Base-by-base conservation (phyloP, 164 flowering plant genomes). In the Dillenia turbinata region DNA sequence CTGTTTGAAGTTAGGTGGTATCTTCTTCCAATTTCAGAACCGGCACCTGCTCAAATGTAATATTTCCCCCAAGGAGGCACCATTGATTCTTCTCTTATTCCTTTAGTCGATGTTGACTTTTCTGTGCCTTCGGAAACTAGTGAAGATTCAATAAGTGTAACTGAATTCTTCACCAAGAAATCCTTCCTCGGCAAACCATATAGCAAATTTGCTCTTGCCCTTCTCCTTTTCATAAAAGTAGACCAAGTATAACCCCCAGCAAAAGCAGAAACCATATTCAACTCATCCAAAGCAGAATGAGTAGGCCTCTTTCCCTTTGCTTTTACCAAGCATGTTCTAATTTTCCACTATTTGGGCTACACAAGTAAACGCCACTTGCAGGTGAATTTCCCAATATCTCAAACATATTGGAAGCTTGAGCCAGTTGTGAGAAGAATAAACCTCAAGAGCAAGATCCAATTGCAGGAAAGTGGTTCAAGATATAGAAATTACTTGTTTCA, bases 11-110 rank as follows among this genome's bases (percentile, higher is more conserved):
- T 56, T 57, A 65, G 57, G 33, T 60, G 56, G 12, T 9, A 24
- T 47, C 9, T 60, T 54, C 52, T 61, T 26, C 8, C 26, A 43
- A 43, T 9, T 22, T 69, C 65, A 54, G 53, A n/a, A 46, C 43
- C 66, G 33, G n/a, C 9, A 75, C 75, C n/a, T 22, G 54, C 1
- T 57, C 12, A 62, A 59, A 48, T 10, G 19, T 60, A 12, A 61
- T 44, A 55, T 72, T 69, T 55, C 82, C 79, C 79, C 82, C 77
- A 78, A 47, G 83, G 72, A 50, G 79, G 74, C 56, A 68, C 55
- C 57, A 19, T 63, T 14, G 46, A 17, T 47, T 68, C 74, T 47
- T 71, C 73, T 4, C 62, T 71, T 49, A 60, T 66, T 50, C 53
- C 24, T 56, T 22, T 48, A 52, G 48, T 40, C 44, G 56, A 49